These are phyloP conservation scores for Aristolochia contorta DNA, from an alignment of 164 flowering plant species.

Conservation along the genomic window DNA sequence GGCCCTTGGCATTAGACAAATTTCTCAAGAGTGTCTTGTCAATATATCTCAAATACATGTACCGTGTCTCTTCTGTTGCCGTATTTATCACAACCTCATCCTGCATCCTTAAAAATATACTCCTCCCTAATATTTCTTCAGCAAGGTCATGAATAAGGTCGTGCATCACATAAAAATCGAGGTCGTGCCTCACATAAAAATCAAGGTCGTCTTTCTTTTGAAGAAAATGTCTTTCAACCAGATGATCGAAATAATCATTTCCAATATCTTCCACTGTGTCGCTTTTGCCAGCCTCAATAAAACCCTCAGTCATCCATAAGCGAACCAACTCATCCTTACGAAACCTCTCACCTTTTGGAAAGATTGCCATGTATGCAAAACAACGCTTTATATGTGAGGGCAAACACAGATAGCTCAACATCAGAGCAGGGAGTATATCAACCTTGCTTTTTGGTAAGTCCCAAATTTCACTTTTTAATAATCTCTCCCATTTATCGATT, in stretches of 20 bases:
- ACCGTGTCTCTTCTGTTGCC: too few species aligned
- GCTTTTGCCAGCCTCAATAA: too few species aligned
- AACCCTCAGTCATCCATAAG: constrained; percentile 17
- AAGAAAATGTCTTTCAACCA: constrained; percentile 2
- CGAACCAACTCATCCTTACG: constrained; percentile 7
- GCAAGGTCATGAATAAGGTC: too few species aligned
- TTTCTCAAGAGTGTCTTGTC: too few species aligned
- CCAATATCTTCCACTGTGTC: constrained; percentile 1
- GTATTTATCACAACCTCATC: background rate
- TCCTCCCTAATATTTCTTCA: background rate
- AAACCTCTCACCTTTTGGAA: constrained; percentile 10
- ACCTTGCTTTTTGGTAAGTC: too few species aligned
- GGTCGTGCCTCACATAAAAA: background rate
- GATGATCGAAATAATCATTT: constrained; percentile 1
- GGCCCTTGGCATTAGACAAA: too few species aligned
- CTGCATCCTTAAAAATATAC: background rate
- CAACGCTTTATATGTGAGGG: constrained; percentile 12
- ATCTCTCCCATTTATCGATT: constrained; percentile 8
- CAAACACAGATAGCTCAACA: constrained; percentile 4
- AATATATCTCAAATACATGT: too few species aligned
- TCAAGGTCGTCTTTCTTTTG: too few species aligned
- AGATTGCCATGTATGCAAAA: constrained; percentile 13
- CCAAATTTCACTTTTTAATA: constrained; percentile 7
- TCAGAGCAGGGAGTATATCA: background rate
- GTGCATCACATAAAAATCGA: background rate